Conservation (phyloP, 2,329 filamentous ascomycete genomes). For the Trichoderma atrobrunneum region DNA sequence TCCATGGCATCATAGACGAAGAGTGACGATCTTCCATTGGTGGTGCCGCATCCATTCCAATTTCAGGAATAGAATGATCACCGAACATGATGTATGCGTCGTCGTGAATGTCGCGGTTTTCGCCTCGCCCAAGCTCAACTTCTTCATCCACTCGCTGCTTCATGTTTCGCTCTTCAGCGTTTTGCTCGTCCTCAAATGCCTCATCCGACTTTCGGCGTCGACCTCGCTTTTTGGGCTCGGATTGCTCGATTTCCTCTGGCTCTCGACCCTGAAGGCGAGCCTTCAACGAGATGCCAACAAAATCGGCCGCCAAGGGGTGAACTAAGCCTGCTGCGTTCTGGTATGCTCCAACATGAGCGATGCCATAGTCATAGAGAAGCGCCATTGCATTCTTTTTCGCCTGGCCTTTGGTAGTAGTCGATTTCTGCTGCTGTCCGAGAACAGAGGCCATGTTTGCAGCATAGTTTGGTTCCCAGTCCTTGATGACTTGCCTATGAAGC, state of each 20-base stretch:
- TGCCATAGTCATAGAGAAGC: conserved; percentile 34
- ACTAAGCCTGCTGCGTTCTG: conserved; percentile 28
- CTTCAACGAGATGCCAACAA: conserved; percentile 46
- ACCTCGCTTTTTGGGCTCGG: conserved; percentile 24
- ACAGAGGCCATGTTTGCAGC: conserved; percentile 52
- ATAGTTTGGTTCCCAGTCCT: conserved; percentile 44
- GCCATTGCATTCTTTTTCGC: conserved; percentile 39
- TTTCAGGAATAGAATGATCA: conserved; percentile 54
- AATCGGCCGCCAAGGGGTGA: conserved; percentile 44
- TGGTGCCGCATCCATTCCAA: conserved; percentile 65
- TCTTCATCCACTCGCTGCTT: conserved; percentile 34
- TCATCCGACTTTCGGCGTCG: conserved; percentile 44
- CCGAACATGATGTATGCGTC: conserved; percentile 34
- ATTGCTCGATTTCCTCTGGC: conserved; percentile 22
- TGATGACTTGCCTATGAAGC: conserved; percentile 38
- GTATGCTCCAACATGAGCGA: conserved; percentile 33
- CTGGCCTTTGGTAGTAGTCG: conserved; percentile 31
- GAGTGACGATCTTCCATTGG: conserved; percentile 65
- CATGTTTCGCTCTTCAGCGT: conserved; percentile 35
- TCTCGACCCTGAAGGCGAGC: conserved; percentile 30
- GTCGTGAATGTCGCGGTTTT: conserved; percentile 26
- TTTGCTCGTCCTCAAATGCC: conserved; percentile 41
- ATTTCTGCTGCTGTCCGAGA: conserved; percentile 26
- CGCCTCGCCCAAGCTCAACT: conserved; percentile 30
- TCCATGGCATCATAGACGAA: conserved; percentile 53